Evolutionary conservation across 176 grass and related monocot species (phyloP), one percentile per base, ranked within the genome.

Genomic region (Bromus sterilis): DNA sequence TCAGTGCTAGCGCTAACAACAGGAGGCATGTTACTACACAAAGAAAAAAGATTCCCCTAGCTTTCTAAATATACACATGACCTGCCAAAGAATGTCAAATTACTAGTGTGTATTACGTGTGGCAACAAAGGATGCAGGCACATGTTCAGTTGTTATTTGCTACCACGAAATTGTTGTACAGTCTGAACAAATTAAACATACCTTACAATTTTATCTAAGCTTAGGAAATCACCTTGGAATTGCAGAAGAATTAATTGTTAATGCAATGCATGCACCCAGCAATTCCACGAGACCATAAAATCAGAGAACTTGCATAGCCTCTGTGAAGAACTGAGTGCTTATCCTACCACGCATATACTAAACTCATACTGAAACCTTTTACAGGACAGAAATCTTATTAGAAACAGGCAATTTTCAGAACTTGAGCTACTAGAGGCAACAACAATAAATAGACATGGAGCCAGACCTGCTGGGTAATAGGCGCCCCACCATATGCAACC

Each of bases 401-500:
- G 2, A 42, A 64, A 23, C 3, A 11, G 24, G 25, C 26, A 42
- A 35, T 21, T 69, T 53, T 80, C 15, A 26, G 13, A 80, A 70
- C 3, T 29, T 26, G 26, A 24, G 2, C 4, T 18, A 58, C 10
- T 58, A 34, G 25, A 40, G 1, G 49, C 1, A 28, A 74, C 2
- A 41, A 14, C 9, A n/a, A n/a, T n/a, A n/a, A n/a, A n/a, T n/a
- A 34, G 29, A 90, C 32, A 65, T n/a, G n/a, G 9, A 41, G 11
- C 1, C 56, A 66, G 53, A 97, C 94, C 91, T 97, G 94, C 15
- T 94, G 82, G 11, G 77, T 92, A 81, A 97, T 97, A 4, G 91
- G 91, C 20, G 94, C 94, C 64, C 94, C 89, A 69, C 94, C 94
- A 77, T 97, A 97, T 6, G 94, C 94, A 51, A 97, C 91, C 32